Percentiles rank a stretch among this genome's conserved stretches.
Conservation (phyloP, 192 early-diverging fungal species). For the Backusella sp. region DNA sequence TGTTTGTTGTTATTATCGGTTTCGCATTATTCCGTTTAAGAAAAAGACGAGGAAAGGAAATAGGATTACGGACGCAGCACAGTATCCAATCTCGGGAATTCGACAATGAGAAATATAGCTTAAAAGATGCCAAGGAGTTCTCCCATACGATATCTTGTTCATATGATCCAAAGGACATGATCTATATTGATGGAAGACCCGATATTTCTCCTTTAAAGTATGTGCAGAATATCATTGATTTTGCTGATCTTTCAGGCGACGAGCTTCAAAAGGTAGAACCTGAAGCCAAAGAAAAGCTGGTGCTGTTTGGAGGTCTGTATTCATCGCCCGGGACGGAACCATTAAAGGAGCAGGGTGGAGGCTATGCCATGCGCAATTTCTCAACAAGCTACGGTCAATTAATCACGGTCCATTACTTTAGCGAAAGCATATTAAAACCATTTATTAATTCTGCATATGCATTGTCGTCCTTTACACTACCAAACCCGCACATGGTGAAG, state of each 20-base stretch:
- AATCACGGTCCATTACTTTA: neutral
- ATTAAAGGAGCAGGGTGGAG: neutral
- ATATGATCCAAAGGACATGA: neutral
- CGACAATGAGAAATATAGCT: neutral
- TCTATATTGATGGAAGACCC: neutral
- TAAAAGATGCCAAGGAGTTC: neutral
- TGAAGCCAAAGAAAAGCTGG: neutral
- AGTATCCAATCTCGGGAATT: neutral
- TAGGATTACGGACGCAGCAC: neutral
- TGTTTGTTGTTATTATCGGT: neutral
- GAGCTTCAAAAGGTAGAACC: neutral
- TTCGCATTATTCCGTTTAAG: neutral
- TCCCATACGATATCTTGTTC: neutral
- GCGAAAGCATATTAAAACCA: neutral
- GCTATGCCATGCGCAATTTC: neutral
- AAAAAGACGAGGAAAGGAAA: neutral
- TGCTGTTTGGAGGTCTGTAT: neutral
- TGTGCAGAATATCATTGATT: neutral
- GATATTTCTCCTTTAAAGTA: conserved; percentile 8
- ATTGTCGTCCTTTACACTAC: neutral
- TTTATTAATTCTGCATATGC: conserved; percentile 8
- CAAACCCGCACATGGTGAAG: neutral
- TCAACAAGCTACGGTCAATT: neutral
- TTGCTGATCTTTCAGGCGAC: neutral
- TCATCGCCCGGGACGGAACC: neutral